A percentile compares a stretch with the other conserved stretches of the same genome.
Conservation (phyloP, 2,329 filamentous ascomycete genomes). For the Grosmannia huntii region DNA sequence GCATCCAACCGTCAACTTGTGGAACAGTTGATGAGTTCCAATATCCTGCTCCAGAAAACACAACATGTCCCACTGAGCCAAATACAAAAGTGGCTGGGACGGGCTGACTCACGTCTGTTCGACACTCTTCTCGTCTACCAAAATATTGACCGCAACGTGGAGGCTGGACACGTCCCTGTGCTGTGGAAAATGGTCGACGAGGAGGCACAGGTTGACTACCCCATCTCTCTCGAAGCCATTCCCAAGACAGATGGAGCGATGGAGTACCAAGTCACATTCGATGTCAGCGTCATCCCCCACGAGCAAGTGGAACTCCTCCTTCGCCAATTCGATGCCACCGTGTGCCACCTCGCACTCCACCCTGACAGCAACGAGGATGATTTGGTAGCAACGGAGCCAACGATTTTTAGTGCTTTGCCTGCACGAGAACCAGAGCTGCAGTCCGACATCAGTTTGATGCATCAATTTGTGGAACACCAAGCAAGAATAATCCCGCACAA, state of each 20-base stretch:
- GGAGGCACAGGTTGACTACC: slow-evolving; percentile 59
- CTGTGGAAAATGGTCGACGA: slow-evolving; percentile 54
- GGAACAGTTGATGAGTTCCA: slow-evolving; percentile 50
- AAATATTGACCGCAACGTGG: slow-evolving; percentile 28
- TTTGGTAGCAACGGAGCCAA: slow-evolving; percentile 18
- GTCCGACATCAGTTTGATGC: slow-evolving; percentile 49
- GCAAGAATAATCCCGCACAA: slow-evolving; percentile 43
- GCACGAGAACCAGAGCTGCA: slow-evolving; percentile 44
- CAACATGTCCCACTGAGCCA: slow-evolving; percentile 59
- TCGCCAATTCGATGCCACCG: slow-evolving; percentile 54
- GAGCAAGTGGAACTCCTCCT: slow-evolving; percentile 57
- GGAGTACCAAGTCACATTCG: slow-evolving; percentile 52
- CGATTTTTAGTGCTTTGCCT: slow-evolving; percentile 53
- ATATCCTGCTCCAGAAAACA: slow-evolving; percentile 50
- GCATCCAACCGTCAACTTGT: slow-evolving; percentile 45
- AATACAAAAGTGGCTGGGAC: slow-evolving; percentile 60
- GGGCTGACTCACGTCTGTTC: slow-evolving; percentile 55
- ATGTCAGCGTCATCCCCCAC: slow-evolving; percentile 48
- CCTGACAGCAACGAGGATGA: slow-evolving; percentile 28
- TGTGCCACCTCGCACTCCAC: slow-evolving; percentile 45
- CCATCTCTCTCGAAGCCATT: slow-evolving; percentile 69
- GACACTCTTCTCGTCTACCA: slow-evolving; percentile 82
- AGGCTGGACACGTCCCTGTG: slow-evolving; percentile 6
- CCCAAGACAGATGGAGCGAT: slow-evolving; percentile 35
- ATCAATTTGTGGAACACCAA: slow-evolving; percentile 63